Base-by-base conservation (phyloP, 139 green algal species). In the Chlorella sp. region DNA sequence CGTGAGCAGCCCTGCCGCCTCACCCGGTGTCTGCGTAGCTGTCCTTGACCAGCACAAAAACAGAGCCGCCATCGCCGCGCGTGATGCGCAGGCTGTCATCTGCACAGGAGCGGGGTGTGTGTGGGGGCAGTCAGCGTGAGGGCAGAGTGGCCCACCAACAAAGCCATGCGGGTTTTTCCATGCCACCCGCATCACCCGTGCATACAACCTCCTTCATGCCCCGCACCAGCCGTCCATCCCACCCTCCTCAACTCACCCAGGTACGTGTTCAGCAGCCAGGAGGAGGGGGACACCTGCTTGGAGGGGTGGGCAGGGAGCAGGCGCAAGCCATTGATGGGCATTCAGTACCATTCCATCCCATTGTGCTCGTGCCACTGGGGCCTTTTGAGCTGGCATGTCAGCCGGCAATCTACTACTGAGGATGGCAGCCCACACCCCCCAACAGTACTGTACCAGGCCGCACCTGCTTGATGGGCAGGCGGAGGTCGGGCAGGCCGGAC, bases 201-300 rank as follows among this genome's bases (percentile, higher is more conserved):
- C n/a, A n/a, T n/a, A n/a, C n/a, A n/a, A n/a, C n/a, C n/a, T n/a
- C n/a, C n/a, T n/a, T n/a, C n/a, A n/a, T n/a, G n/a, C n/a, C n/a
- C n/a, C n/a, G n/a, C n/a, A n/a, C n/a, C n/a, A n/a, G n/a, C n/a
- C n/a, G n/a, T n/a, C n/a, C n/a, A n/a, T n/a, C n/a, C n/a, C n/a
- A n/a, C n/a, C n/a, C n/a, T n/a, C n/a, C n/a, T n/a, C n/a, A n/a
- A 24, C n/a, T 91, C 84, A 80, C 97, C 95, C 28, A 97, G 84
- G 90, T 94, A 98, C 1, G 95, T 98, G 48, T 90, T 98, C 60
- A 98, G 74, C 58, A 97, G 92, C 95, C 95, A 98, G 58, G 88
- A 56, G 32, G 82, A 76, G 32, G 75, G 32, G n/a, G 86, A 78
- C n/a, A 73, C 56, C 28, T 34, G n/a, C n/a, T 76, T 51, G 69